Evolutionary conservation across 2,329 filamentous ascomycete species (phyloP), one percentile per base, ranked within the genome.

Genomic region (Cladophialophora exuberans): DNA sequence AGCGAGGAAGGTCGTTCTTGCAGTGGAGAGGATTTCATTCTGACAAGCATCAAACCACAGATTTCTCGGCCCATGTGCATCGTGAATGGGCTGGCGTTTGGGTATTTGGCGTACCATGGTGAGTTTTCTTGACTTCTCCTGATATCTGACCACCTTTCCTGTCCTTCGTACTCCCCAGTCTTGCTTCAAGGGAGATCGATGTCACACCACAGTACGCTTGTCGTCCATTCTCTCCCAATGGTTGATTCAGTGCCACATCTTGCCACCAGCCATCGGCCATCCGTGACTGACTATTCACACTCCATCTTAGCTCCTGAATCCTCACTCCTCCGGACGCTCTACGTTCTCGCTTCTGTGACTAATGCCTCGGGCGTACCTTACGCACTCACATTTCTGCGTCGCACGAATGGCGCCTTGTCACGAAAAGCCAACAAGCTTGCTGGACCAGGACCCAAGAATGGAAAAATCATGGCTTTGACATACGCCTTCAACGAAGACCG

Each of bases 331-430:
- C 41, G 49, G n/a, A 30, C n/a, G 11, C 48, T 61, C 13, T 59
- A 61, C 45, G 54, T 52, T 28, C 28, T 52, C 18, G 59, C 59
- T 11, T 56, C 59, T 2, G n/a, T 51, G 6, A 18, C 42, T 17
- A 53, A 33, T 20, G 59, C 59, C 7, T 61, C 52, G 4, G 59
- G 59, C 13, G 59, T 61, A 1, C 59, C 59, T 10, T 61, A 56
- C 44, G 59, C 59, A 5, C 47, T 61, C n/a, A 61, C 59, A 1
- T 47, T 59, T 36, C 52, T 61, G 17, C 51, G 59, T 3, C 46
- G 59, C 6, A 61, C 59, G 11, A 61, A 61, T 28, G 59, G 59
- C 18, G 59, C 59, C 1, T 45, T 61, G 18, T 47, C 50, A 1
- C 42, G 53, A 18, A 57, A 57, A 6, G 52, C 55, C 17, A 38